Conservation (phyloP, 768 basidiomycete genomes). For the Dictyophora rubrovolvata region DNA sequence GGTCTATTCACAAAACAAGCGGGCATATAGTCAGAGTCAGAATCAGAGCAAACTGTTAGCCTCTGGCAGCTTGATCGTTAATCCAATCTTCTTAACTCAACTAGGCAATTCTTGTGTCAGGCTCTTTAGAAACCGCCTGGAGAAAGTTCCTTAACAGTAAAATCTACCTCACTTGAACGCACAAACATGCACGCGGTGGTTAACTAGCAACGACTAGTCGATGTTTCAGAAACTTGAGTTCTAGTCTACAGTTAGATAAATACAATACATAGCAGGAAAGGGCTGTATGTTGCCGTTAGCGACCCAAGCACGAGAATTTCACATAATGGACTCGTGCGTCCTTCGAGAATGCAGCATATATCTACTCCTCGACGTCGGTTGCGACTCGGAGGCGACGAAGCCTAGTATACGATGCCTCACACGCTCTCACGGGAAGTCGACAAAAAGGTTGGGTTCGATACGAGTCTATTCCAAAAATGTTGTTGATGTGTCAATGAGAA, state of each 20-base stretch:
- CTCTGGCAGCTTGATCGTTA: not conserved
- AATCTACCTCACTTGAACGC: too few species aligned
- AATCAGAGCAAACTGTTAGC: not conserved
- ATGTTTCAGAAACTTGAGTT: too few species aligned
- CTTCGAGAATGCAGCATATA: not conserved
- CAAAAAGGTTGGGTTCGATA: not conserved
- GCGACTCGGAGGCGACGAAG: too few species aligned
- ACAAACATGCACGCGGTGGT: too few species aligned
- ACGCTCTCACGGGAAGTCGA: not conserved
- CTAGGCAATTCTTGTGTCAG: too few species aligned
- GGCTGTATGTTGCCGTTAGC: not conserved
- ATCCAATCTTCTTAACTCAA: not conserved
- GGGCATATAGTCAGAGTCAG: too few species aligned
- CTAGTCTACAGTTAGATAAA: too few species aligned
- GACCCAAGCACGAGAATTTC: not conserved
- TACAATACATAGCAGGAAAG: not conserved
- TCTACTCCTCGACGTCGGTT: not conserved
- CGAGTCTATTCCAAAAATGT: not conserved
- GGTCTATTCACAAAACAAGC: too few species aligned
- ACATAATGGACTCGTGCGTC: not conserved
- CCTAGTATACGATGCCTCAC: too few species aligned
- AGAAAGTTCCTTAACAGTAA: too few species aligned
- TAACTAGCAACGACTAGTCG: too few species aligned
- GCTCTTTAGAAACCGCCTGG: too few species aligned
- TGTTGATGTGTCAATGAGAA: not conserved